Evolutionary conservation across 179 eudicot genomes (phyloP), one percentile per base, ranked within the genome.

Genomic region (Sideroxylon spinosum): DNA sequence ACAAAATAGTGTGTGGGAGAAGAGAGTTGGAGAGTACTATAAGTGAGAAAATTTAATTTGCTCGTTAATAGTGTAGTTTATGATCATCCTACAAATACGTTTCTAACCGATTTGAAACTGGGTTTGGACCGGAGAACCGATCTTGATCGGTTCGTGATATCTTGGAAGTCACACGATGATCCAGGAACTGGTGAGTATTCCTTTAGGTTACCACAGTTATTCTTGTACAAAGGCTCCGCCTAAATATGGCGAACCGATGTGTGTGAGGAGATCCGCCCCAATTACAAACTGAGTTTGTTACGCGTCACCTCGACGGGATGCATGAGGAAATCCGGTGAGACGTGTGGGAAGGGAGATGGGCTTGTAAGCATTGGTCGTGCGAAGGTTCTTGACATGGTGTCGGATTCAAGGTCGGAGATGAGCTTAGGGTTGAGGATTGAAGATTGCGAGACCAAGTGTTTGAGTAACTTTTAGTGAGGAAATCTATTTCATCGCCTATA

Each of bases 381-480:
- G 4, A 75, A 25, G 7, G 46, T 60, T 63, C 68, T 63, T 1
- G 75, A 75, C 19, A 69, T 11, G 5, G 5, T 6, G 44, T 22
- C 56, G 9, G 13, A 48, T 28, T 26, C 29, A 49, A 3, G 3
- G 22, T 1, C 6, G 19, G 4, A 7, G 57, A 49, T 48, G 55
- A 20, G 5, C n/a, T 7, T 12, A 6, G 5, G 5, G 44, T 37
- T 37, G 81, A 82, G 65, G 9, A 5, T 79, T 2, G 22, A 78
- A 16, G 86, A 79, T 9, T 87, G 90, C 52, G 28, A 57, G 22
- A 29, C 37, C 9, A 26, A 48, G 76, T 85, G 90, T 78, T 25
- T 78, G 81, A 79, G 69, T 65, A 84, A 84, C 20, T 87, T 87
- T 64, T 78, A n/a, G n/a, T n/a, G n/a, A n/a, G n/a, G n/a, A n/a